Evolutionary conservation across 2,329 filamentous ascomycete genomes (phyloP), one percentile per base, ranked within the genome.

Genomic region (Fusarium piperis): DNA sequence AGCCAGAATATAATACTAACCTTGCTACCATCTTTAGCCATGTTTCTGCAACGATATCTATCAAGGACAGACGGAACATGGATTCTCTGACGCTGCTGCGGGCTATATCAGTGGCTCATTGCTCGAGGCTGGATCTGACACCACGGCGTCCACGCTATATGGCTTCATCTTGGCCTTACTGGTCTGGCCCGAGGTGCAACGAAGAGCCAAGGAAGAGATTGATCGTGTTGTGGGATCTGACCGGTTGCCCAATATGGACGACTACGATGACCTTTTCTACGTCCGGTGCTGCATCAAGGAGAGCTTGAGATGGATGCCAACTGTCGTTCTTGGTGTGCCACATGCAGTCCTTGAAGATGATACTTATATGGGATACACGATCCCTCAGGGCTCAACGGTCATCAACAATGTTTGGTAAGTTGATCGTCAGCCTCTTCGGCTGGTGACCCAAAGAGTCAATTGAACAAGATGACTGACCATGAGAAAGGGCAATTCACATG

Each of bases 231-330:
- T 85, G 18, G 85, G 86, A 3, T 35, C 71, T 0, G 76, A 81
- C 13, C 78, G 85, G 3, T 62, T 86, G 3, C 86, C 86, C 0
- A 78, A 71, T 3, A 80, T 84, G 68, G 72, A 81, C 0, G 86
- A 88, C 68, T 78, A 81, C 53, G 70, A 77, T 3, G 74, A 80
- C 6, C 77, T 88, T 3, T 85, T 84, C 0, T 88, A 88, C 26
- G 44, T 80, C 3, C 65, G 76, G 9, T 73, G 72, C 4, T 52
- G 81, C 5, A 67, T 79, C 1, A 81, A 79, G 18, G 81, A 83
- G 57, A 55, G 70, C 0, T 55, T 76, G 10, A 68, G 81, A 1
- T 83, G 79, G 79, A 73, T 71, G 18, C 79, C 80, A 0, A 69
- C 77, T 0, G 81, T 81, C 0, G 58, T 66, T 4, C 68, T 72